Evolutionary conservation across 2,329 filamentous ascomycete genomes (phyloP).

Genomic region (Fusarium dlaminii): DNA sequence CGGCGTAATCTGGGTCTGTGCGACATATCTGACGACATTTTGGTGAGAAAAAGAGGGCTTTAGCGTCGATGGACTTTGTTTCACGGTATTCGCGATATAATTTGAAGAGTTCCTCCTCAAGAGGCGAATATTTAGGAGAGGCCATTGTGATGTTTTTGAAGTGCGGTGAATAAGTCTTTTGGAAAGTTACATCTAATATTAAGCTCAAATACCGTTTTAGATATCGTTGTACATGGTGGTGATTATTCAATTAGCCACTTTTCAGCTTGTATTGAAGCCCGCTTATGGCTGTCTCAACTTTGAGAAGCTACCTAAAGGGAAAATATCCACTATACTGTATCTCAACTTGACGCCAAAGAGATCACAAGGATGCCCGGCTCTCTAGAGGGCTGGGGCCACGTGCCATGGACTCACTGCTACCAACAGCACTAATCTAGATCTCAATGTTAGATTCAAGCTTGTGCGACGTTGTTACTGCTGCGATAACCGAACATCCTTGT

Average conservation of each 20-base stretch:
- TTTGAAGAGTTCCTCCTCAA: background rate
- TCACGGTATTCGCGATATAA: background rate
- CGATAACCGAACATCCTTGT: background rate
- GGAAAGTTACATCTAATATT: background rate
- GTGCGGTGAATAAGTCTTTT: background rate
- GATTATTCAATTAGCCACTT: background rate
- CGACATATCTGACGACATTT: conserved; percentile 12
- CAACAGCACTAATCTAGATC: background rate
- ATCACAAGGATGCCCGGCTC: background rate
- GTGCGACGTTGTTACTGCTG: background rate
- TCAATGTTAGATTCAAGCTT: background rate
- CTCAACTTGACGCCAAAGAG: background rate
- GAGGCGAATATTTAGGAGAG: rapidly evolving
- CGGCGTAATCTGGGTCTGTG: background rate
- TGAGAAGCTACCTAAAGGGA: background rate
- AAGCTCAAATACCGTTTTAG: background rate
- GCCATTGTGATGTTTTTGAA: background rate
- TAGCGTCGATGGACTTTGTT: background rate
- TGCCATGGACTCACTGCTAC: background rate
- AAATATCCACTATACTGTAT: background rate
- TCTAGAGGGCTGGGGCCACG: background rate
- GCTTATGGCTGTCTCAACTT: background rate
- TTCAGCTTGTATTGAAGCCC: background rate
- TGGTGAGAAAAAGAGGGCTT: background rate
- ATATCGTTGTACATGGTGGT: background rate